Conservation (phyloP, 495 filamentous ascomycete species). For the Pyronema domesticum region DNA sequence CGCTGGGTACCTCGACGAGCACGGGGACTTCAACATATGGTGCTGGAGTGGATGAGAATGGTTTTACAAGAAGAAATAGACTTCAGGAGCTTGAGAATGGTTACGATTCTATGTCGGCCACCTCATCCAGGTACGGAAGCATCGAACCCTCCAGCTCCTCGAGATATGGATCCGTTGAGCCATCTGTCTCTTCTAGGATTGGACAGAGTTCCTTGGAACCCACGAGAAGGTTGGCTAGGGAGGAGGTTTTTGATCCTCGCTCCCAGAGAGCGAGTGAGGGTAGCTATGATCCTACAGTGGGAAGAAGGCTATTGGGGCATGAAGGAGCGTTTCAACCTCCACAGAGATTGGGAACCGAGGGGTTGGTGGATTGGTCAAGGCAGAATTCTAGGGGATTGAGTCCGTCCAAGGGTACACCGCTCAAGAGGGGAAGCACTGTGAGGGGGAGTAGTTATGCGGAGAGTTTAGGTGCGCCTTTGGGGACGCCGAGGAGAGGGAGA, state of each 20-base stretch:
- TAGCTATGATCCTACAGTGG: background rate
- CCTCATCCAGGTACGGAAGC: too few relatives aligned
- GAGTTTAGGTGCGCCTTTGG: constrained; percentile 11
- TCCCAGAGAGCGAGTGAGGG: background rate
- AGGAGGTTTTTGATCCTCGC: too few relatives aligned
- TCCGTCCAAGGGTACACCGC: constrained; percentile 20
- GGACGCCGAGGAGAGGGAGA: constrained; percentile 2
- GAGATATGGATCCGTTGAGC: too few relatives aligned
- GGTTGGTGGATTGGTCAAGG: constrained; percentile 19
- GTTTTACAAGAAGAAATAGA: background rate
- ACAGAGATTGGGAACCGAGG: constrained; percentile 14
- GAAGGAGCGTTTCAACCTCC: background rate
- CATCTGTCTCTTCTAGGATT: too few relatives aligned
- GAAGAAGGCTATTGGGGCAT: background rate
- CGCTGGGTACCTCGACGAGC: background rate
- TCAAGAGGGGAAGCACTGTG: constrained; percentile 10
- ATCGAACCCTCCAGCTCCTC: too few relatives aligned
- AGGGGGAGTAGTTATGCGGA: constrained; percentile 13
- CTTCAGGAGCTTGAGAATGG: background rate
- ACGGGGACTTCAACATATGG: background rate
- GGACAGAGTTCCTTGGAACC: too few relatives aligned
- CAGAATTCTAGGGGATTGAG: constrained; percentile 16
- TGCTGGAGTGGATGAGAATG: background rate
- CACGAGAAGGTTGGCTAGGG: too few relatives aligned
- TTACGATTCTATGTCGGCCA: too few relatives aligned